Conservation (phyloP, 768 basidiomycete genomes). For the Leccinum aurantiacum region DNA sequence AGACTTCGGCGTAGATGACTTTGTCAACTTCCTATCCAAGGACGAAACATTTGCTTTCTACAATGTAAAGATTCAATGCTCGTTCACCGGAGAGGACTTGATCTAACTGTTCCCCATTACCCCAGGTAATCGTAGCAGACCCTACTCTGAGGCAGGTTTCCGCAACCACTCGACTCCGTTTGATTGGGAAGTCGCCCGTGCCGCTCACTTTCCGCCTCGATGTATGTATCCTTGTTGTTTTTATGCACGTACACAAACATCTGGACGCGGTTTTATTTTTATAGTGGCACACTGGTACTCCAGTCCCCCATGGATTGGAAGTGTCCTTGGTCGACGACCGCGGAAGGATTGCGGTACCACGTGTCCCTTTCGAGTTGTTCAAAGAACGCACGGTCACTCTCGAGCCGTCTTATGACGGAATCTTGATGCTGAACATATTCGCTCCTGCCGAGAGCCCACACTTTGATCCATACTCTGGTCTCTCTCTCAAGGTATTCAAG, state of each 20-base stretch:
- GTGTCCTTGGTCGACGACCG: conserved; percentile 10
- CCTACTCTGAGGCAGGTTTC: conserved; percentile 10
- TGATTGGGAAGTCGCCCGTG: not conserved
- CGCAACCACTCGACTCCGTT: conserved; percentile 11
- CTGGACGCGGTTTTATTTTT: not conserved
- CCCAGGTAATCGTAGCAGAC: conserved; percentile 11
- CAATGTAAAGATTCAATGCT: not conserved
- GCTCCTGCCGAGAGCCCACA: too few relatives aligned
- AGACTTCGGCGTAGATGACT: not conserved
- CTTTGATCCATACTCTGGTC: too few relatives aligned
- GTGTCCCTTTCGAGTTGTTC: too few relatives aligned
- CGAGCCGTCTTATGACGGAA: too few relatives aligned
- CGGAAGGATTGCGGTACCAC: too few relatives aligned
- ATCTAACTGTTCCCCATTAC: not conserved
- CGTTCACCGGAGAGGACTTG: not conserved
- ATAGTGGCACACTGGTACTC: conserved; percentile 5
- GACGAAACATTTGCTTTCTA: conserved; percentile 4
- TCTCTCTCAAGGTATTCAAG: too few relatives aligned
- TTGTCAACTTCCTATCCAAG: not conserved
- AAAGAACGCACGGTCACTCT: too few relatives aligned
- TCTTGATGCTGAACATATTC: too few relatives aligned
- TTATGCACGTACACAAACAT: not conserved
- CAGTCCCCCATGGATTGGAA: not conserved
- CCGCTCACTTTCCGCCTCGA: conserved; percentile 2
- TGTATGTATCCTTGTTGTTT: not conserved